Evolutionary conservation across 108 stramenopile species (phyloP).

Genomic region (Cylindrotheca fusiformis): DNA sequence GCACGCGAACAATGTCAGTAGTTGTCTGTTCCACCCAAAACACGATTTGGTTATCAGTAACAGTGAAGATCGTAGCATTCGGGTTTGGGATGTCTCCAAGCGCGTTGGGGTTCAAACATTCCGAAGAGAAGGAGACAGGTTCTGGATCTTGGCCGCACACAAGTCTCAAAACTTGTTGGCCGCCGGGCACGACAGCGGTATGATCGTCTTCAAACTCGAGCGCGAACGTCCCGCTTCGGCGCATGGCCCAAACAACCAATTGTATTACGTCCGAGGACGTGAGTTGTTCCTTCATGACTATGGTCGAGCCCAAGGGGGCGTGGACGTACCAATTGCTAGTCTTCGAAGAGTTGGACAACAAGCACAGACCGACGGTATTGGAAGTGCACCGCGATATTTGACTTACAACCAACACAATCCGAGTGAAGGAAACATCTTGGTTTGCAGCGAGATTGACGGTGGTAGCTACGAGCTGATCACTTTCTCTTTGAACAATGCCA

Average conservation of each 20-base stretch:
- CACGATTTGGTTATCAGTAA: constrained; percentile 97
- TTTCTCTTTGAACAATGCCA: constrained; percentile 74
- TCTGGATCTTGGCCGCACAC: constrained; percentile 97
- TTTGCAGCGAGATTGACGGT: constrained; percentile 89
- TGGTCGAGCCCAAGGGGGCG: constrained; percentile 58
- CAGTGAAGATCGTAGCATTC: constrained; percentile 97
- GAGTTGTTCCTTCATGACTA: constrained; percentile 95
- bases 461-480: constrained; percentile 95
- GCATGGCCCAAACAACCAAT: constrained; percentile 58
- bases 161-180: constrained; percentile 94
- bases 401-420: constrained; percentile 96
- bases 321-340: constrained; percentile 90
- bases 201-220: constrained; percentile 99
- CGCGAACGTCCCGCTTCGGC: constrained; percentile 93
- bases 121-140: constrained; percentile 97
- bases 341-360: constrained; percentile 90
- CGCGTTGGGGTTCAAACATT: constrained; percentile 98
- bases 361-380: constrained; percentile 91
- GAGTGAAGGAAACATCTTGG: constrained; percentile 86
- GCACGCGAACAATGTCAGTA: constrained; percentile 98
- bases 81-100: constrained; percentile 98
- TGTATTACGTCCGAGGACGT: constrained; percentile 96
- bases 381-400: constrained; percentile 87
- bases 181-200: constrained; percentile 98
- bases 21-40: constrained; percentile 98